These are phyloP conservation scores for Beauveria bassiana DNA, from an alignment of 2,329 filamentous ascomycete genomes.

Conservation along the genomic window DNA sequence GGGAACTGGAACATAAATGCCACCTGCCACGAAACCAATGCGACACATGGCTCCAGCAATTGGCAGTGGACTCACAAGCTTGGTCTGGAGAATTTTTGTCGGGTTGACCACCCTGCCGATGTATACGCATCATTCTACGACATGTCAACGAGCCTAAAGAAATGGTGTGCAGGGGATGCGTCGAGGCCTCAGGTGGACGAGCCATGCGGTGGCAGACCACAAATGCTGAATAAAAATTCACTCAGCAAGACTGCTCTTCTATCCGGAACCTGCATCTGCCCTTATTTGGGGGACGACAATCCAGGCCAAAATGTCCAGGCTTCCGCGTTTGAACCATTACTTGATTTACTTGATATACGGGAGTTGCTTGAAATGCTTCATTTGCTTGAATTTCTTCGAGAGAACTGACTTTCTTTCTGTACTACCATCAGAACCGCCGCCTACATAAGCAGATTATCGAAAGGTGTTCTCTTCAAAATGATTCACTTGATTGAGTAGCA, in stretches of 20 bases:
- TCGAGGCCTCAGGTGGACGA: background rate
- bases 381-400: background rate
- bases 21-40: background rate
- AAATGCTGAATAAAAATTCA: background rate
- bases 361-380: too few species aligned
- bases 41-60: background rate
- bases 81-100: background rate
- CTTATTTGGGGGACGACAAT: background rate
- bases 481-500: background rate
- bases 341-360: background rate
- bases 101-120: background rate
- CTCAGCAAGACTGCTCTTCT: background rate
- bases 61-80: background rate
- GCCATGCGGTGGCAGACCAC: background rate
- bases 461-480: background rate
- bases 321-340: background rate
- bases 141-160: background rate
- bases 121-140: background rate
- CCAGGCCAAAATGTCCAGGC: background rate
- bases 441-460: background rate
- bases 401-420: background rate
- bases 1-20: background rate
- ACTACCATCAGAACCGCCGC: background rate
- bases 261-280: background rate
- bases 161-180: background rate